Evolutionary conservation across 768 basidiomycete genomes (phyloP).

Genomic region (Phanerochaete sordida): DNA sequence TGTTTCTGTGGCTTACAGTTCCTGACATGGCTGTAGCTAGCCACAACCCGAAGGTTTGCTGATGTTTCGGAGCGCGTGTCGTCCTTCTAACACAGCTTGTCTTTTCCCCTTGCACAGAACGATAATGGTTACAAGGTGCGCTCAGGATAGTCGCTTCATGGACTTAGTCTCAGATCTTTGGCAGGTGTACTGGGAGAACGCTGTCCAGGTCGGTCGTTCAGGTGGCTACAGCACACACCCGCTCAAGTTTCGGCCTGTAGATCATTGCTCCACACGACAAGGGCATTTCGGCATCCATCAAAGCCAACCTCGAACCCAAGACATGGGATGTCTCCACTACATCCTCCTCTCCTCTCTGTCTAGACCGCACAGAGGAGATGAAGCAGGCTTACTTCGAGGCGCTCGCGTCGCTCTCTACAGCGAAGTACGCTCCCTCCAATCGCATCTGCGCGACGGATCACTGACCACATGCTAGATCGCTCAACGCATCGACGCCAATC

Average conservation of each 20-base stretch:
- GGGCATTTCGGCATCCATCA: slow-evolving; percentile 69
- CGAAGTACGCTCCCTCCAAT: slow-evolving; percentile 14
- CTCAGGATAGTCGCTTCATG: neutral
- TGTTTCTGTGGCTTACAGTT: neutral
- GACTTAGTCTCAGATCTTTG: neutral
- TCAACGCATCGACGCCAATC: slow-evolving; percentile 36
- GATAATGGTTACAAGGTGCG: slow-evolving; percentile 87
- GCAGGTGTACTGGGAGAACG: slow-evolving; percentile 90
- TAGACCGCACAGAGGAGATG: slow-evolving; percentile 59
- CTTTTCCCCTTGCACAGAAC: slow-evolving; percentile 36
- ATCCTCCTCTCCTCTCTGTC: slow-evolving; percentile 39
- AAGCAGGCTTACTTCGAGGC: slow-evolving; percentile 53
- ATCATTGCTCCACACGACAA: slow-evolving; percentile 83
- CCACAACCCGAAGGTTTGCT: slow-evolving; percentile 82
- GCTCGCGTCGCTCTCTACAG: slow-evolving; percentile 24
- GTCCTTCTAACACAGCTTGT: neutral
- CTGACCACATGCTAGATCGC: slow-evolving; percentile 12
- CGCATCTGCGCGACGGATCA: neutral
- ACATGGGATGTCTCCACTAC: slow-evolving; percentile 38
- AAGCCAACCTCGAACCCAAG: slow-evolving; percentile 52
- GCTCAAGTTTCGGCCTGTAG: slow-evolving; percentile 32
- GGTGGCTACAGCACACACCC: neutral
- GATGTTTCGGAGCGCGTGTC: too few species aligned
- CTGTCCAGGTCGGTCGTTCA: slow-evolving; percentile 61
- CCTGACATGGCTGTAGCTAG: slow-evolving; percentile 45